Evolutionary conservation across 2,329 filamentous ascomycete species (phyloP), one percentile per base, ranked within the genome.

Genomic region (Cytospora piceicola): DNA sequence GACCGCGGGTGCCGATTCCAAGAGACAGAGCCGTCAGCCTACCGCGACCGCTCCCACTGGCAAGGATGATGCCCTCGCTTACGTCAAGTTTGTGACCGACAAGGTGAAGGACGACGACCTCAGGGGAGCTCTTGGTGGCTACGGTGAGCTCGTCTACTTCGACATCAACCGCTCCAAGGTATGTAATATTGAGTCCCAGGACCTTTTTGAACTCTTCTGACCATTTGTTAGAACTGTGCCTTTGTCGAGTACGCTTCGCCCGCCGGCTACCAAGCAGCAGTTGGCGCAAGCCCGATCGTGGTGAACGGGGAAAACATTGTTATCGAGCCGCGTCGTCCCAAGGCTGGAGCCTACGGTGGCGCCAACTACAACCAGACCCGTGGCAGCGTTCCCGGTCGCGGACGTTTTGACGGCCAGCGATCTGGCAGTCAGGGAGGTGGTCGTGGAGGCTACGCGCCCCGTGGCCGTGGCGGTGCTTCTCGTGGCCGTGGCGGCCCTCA

Each of bases 11-110:
- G 86, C 88, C 64, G 91, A 96, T 78, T 90, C 90, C 72, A 95
- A 95, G 83, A 89, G 92, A 75, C 92, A 95, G 76, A 90, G 89
- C 73, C 88, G 92, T 69, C 86, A 86, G 60, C 86, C 88, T 63
- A 83, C 87, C 71, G 82, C 87, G 64, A 82, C 82, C 59, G 77
- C 83, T 30, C 78, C 80, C n/a, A 75, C 80, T 56, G 91, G 94
- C 73, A 90, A 92, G 73, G 90, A 94, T 69, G 87, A 87, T 68
- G 89, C 89, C 62, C 86, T 93, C 71, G 95, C 91, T 24, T 98
- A 97, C 78, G 93, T 99, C 78, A 97, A 97, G 83, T 96, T 94
- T 73, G 94, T 98, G 58, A 94, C 89, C 58, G 93, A 96, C 39
- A 94, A 93, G 80, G 89, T 99, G 61, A 86, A 75, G 75, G 85